Percentiles rank a stretch among this genome's conserved stretches.
Evolutionary conservation across 176 grass and related monocot species (phyloP).

Genomic region (Pontederia paniculata): DNA sequence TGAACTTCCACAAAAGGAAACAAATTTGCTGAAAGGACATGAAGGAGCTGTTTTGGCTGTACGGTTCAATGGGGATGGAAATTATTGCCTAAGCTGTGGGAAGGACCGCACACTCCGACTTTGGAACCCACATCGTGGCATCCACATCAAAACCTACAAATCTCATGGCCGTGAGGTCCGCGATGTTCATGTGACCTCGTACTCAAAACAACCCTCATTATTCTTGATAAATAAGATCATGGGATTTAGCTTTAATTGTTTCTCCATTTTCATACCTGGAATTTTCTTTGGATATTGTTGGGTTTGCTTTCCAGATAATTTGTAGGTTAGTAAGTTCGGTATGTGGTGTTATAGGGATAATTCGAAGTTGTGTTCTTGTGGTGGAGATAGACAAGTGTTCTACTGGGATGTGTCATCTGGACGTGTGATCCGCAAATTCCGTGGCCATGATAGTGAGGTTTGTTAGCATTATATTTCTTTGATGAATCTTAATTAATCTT

Average conservation of each 20-base stretch:
- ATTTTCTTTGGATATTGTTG: background rate
- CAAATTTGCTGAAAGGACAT: conserved; percentile 47
- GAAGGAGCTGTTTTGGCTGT: conserved; percentile 84
- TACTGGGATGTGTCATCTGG: conserved; percentile 83
- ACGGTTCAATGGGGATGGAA: conserved; percentile 81
- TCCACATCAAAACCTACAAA: conserved; percentile 85
- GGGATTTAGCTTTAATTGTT: conserved; percentile 5
- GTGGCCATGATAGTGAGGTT: conserved; percentile 95
- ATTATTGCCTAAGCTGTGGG: conserved; percentile 95
- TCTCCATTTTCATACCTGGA: conserved; percentile 2
- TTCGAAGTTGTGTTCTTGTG: conserved; percentile 76
- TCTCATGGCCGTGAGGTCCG: conserved; percentile 92
- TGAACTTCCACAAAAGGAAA: conserved; percentile 38
- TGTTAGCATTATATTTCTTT: background rate
- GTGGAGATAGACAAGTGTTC: conserved; percentile 78
- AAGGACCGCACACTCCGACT: conserved; percentile 88
- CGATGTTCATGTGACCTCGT: conserved; percentile 84
- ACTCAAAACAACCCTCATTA: background rate
- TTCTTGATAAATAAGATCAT: background rate
- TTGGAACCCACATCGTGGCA: conserved; percentile 85
- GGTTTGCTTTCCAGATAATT: background rate
- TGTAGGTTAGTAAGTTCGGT: background rate
- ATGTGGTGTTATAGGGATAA: conserved; percentile 47
- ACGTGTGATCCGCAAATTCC: conserved; percentile 83
- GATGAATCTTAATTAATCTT: background rate